Evolutionary conservation across 106 monocot genomes (phyloP), one percentile per base, ranked within the genome.

Genomic region (Allium fistulosum): DNA sequence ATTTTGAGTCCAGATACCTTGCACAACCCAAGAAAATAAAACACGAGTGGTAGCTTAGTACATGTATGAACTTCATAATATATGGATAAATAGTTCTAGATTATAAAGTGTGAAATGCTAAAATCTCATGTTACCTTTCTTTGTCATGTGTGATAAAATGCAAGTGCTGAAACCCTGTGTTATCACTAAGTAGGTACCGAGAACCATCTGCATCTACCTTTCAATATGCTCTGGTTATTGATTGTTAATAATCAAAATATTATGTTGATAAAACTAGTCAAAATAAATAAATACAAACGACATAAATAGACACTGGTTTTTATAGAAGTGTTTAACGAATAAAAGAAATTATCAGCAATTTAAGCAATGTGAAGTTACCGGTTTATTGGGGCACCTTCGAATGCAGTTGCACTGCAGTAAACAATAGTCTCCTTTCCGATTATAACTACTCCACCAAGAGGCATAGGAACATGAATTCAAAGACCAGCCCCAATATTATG

Each of bases 341-440:
- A 22, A 22, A 22, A 22, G 22, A 22, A 22, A 22, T 22, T 22
- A 22, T 22, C 22, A 22, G 1, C 1, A 22, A 22, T 14, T 27
- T 63, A 63, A 17, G 49, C 17, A 66, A 17, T 48, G 50, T 0
- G 56, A 9, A 51, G 63, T 49, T 79, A 97, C 97, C 3, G 84
- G 84, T 90, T 76, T 89, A 72, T 89, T 62, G 97, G 97, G 53
- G 92, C 87, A 70, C 89, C 97, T 80, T 87, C 92, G 75, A 92
- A 97, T 57, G 81, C 61, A 77, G 68, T 78, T 62, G 79, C 86
- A 77, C 77, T 92, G 69, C 87, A 92, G 63, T 97, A 97, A 6
- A 97, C 97, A 18, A 92, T 87, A 11, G 92, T 92, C 77, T 97
- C 97, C 79, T 97, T 92, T 17, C 97, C 97, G 67, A 97, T 89